These are phyloP conservation scores for Arthrobotrys iridis DNA, from an alignment of 2,329 filamentous ascomycete species.

Conservation along the genomic window DNA sequence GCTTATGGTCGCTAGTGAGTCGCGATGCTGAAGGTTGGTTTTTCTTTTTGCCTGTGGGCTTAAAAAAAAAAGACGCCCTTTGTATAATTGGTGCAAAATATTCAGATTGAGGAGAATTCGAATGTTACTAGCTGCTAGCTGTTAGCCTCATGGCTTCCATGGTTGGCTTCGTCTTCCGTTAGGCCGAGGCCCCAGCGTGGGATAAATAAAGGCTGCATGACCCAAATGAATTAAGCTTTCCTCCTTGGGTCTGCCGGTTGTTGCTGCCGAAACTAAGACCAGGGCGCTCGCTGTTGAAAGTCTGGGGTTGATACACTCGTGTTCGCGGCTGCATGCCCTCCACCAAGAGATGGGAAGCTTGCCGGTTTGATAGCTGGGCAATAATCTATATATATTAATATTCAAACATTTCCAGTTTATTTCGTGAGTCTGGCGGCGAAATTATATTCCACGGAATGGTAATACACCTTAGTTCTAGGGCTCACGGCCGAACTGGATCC, in stretches of 20 bases:
- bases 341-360: no score
- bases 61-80: no score
- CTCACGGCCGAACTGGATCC: not conserved
- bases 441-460: slow-evolving; percentile 15
- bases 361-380: no score
- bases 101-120: no score
- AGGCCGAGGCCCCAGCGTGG: not conserved
- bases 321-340: no score
- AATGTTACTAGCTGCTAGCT: not conserved
- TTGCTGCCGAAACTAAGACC: not conserved
- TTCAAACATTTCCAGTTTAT: no score
- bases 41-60: no score
- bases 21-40: no score
- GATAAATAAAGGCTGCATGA: not conserved
- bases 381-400: no score
- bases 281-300: slow-evolving; percentile 1
- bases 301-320: not conserved
- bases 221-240: not conserved
- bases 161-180: not conserved
- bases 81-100: slow-evolving; percentile 14
- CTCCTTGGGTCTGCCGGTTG: not conserved
- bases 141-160: not conserved
- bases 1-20: no score
- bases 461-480: not conserved
- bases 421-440: slow-evolving; percentile 16